Conservation (phyloP, 1,284 basidiomycete species). For the Malassezia yamatoensis region DNA sequence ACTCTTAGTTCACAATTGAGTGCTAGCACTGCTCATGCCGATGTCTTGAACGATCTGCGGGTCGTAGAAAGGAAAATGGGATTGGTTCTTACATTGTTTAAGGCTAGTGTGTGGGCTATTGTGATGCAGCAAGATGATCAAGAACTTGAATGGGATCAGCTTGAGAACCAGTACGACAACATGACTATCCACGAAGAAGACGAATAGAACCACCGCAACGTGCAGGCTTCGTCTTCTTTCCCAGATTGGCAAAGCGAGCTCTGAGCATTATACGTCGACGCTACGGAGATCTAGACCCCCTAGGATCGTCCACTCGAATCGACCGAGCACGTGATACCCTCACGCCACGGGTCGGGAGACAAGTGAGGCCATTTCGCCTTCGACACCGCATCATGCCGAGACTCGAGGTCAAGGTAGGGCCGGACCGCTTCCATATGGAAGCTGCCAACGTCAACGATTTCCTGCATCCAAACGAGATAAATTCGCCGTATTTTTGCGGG, state of each 20-base stretch:
- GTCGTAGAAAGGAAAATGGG: slow-evolving; percentile 88
- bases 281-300: too few relatives aligned
- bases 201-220: background rate
- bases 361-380: too few relatives aligned
- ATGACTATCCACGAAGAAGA: background rate
- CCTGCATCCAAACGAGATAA: slow-evolving; percentile 47
- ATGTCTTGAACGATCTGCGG: slow-evolving; percentile 67
- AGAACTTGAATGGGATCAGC: slow-evolving; percentile 16
- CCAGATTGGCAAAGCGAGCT: too few relatives aligned
- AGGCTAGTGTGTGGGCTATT: slow-evolving; percentile 87
- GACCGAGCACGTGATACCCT: background rate
- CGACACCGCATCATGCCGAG: slow-evolving; percentile 24
- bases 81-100: slow-evolving; percentile 63
- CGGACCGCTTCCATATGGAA: slow-evolving; percentile 46
- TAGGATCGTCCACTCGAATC: background rate
- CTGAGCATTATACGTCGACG: too few relatives aligned
- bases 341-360: too few relatives aligned
- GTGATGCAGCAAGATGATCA: slow-evolving; percentile 68
- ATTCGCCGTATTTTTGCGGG: slow-evolving; percentile 49
- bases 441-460: slow-evolving; percentile 48
- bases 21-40: slow-evolving; percentile 60
- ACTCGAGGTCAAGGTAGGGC: slow-evolving; percentile 47
- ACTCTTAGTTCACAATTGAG: slow-evolving; percentile 48
- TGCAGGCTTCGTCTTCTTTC: background rate
- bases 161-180: background rate